Evolutionary conservation across 495 filamentous ascomycete species (phyloP).

Genomic region (Aspergillus carlsbadensis): DNA sequence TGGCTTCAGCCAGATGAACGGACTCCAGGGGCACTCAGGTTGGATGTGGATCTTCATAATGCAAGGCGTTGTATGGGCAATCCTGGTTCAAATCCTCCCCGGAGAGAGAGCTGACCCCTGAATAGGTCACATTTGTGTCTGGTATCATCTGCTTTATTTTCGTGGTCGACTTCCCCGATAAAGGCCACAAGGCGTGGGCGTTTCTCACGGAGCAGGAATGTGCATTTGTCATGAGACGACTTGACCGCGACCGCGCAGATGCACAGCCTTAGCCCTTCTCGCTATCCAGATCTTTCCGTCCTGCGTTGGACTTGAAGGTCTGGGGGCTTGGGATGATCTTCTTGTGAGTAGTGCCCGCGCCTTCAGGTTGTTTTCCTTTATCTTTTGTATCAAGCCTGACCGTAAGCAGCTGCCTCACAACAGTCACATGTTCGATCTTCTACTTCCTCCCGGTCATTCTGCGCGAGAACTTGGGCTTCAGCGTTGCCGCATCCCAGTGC

Average conservation of each 20-base stretch:
- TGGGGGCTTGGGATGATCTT: constrained; percentile 43
- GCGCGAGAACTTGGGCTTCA: constrained; percentile 59
- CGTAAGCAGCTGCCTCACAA: constrained; percentile 31
- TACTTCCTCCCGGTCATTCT: constrained; percentile 67
- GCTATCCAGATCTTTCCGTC: constrained; percentile 24
- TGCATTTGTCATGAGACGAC: constrained; percentile 33
- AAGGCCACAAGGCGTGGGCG: constrained; percentile 24
- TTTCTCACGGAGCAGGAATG: constrained; percentile 38
- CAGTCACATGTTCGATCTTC: constrained; percentile 54
- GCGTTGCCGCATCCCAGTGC: constrained; percentile 54
- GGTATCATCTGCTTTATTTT: constrained; percentile 8
- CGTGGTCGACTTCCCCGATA: constrained; percentile 49
- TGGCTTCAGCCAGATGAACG: constrained; percentile 59
- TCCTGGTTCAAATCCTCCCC: background rate
- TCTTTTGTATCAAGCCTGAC: background rate
- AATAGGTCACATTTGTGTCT: background rate
- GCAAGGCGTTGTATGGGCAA: constrained; percentile 44
- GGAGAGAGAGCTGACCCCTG: background rate
- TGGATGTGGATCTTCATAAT: constrained; percentile 69
- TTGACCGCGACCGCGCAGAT: constrained; percentile 36
- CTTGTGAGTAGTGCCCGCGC: background rate
- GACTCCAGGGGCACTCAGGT: constrained; percentile 45
- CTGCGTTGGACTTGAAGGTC: constrained; percentile 32
- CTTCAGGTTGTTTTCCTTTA: background rate
- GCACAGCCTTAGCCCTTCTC: constrained; percentile 27